These are phyloP conservation scores for Corymbia calophylla DNA, from an alignment of 441 rosid genomes.

Conservation along the genomic window DNA sequence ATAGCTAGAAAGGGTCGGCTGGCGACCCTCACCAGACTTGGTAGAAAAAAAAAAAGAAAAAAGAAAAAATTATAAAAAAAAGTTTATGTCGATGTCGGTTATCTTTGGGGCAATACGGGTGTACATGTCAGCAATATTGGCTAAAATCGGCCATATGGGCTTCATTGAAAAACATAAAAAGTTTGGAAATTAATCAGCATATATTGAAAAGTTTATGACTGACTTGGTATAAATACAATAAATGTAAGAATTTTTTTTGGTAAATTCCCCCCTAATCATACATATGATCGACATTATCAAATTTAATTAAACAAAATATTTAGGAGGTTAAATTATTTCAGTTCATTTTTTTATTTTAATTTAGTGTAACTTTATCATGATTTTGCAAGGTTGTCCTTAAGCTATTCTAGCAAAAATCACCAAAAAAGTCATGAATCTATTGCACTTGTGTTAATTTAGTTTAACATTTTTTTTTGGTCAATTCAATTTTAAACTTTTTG, in stretches of 20 bases:
- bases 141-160: too few species aligned
- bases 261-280: neutral
- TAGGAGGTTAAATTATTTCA: neutral
- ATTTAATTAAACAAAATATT: neutral
- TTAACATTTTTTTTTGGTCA: too few species aligned
- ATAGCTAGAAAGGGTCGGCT: neutral
- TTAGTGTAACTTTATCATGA: neutral
- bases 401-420: neutral
- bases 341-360: neutral
- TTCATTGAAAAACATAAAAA: too few species aligned
- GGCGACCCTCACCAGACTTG: neutral
- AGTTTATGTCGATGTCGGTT: fast-evolving
- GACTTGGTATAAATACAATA: too few species aligned
- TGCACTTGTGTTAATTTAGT: too few species aligned
- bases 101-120: neutral
- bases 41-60: too few species aligned
- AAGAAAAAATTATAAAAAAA: too few species aligned
- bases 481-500: too few species aligned
- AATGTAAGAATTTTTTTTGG: neutral
- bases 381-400: neutral
- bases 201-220: too few species aligned
- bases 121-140: too few species aligned
- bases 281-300: neutral
- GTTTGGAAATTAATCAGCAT: too few species aligned
- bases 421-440: too few species aligned